These are phyloP conservation scores for Colletotrichum higginsianum DNA, from an alignment of 2,329 filamentous ascomycete species.

Conservation along the genomic window DNA sequence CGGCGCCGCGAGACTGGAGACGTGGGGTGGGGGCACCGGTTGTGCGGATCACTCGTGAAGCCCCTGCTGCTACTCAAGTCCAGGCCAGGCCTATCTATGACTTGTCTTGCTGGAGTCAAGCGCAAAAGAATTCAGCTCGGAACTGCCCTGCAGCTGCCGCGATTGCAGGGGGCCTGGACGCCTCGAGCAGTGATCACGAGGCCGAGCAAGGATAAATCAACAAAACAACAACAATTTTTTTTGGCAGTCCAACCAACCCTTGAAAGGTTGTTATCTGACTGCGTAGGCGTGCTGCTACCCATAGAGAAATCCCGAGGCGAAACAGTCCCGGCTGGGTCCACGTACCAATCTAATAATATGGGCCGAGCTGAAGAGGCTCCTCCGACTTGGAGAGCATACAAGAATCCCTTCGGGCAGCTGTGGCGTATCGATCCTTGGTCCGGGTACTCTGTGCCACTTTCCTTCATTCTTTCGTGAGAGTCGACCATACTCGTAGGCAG, in stretches of 20 bases:
- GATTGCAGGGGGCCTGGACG: neutral
- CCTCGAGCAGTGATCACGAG: neutral
- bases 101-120: slow-evolving; percentile 3
- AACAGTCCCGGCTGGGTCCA: neutral
- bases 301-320: neutral
- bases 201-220: neutral
- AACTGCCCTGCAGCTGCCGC: too few species aligned
- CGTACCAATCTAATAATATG: neutral
- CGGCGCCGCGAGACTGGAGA: too few species aligned
- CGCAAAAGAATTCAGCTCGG: neutral
- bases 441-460: too few species aligned
- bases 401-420: too few species aligned
- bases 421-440: too few species aligned
- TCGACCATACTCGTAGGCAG: too few species aligned
- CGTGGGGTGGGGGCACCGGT: neutral
- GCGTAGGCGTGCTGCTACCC: neutral
- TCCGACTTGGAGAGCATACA: too few species aligned
- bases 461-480: too few species aligned
- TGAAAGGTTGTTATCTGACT: neutral
- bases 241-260: neutral
- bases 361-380: neutral
- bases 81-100: slow-evolving; percentile 1
- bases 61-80: slow-evolving; percentile 1
- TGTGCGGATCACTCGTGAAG: neutral
- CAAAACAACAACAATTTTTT: too few species aligned